Conservation (phyloP, 805 yeast species). For the Candida piceae region DNA sequence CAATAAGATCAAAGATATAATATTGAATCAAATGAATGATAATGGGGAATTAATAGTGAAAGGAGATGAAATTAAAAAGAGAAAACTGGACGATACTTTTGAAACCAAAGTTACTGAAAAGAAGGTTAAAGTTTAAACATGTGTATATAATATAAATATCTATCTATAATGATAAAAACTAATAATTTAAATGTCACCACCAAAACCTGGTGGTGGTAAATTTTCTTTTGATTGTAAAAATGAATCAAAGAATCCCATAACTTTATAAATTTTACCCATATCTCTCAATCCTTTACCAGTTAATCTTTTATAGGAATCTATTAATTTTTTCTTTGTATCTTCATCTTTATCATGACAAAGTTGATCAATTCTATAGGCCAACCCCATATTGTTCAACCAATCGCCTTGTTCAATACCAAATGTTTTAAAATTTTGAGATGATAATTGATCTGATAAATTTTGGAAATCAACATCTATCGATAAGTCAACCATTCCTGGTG, state of each 20-base stretch:
- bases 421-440: constrained; percentile 17
- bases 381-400: constrained; percentile 72
- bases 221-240: constrained; percentile 37
- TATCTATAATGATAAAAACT: too few species aligned
- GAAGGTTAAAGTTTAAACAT: too few species aligned
- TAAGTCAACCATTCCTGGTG: constrained; percentile 76
- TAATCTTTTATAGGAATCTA: constrained; percentile 54
- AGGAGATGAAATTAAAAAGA: constrained; percentile 3
- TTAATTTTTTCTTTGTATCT: constrained; percentile 43
- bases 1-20: constrained; percentile 40
- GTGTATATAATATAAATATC: too few species aligned
- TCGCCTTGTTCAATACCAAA: constrained; percentile 58
- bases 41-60: constrained; percentile 26
- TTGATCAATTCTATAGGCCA: constrained; percentile 63
- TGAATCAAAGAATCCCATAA: constrained; percentile 43
- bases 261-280: constrained; percentile 78
- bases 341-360: constrained; percentile 43
- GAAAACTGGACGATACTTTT: too few species aligned
- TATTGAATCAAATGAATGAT: constrained; percentile 31
- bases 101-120: too few species aligned
- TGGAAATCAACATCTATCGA: constrained; percentile 82
- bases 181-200: constrained; percentile 22
- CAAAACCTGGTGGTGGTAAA: constrained; percentile 58
- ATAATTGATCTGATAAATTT: constrained; percentile 41
- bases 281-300: constrained; percentile 53